Evolutionary conservation across 2,329 filamentous ascomycete species (phyloP), one percentile per base, ranked within the genome.

Genomic region (Cercospora sp.): DNA sequence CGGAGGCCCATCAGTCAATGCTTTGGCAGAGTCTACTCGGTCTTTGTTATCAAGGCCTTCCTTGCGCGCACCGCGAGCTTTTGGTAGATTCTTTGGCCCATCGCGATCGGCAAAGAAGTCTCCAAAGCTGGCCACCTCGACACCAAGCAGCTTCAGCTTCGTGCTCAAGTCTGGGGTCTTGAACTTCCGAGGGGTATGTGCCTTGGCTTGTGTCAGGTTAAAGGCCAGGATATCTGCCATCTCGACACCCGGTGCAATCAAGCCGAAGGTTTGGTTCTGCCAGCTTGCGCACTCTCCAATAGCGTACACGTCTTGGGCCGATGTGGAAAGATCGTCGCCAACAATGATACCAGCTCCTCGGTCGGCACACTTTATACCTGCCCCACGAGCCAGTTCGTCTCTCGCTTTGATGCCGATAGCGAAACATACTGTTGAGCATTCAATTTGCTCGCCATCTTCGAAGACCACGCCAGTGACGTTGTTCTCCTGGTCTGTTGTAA

Each of bases 151-250:
- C 83, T 97, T 97, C 31, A 97, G 82, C 78, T 96, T 97, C 0
- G 93, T 97, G 83, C 93, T 96, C 48, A 97, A 83, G 78, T 97
- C 93, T 0, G 93, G 94, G 4, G 89, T 83, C 78, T 92, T 92
- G 83, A 96, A 96, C 31, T 83, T 83, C 33, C 91, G 84, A 1
- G 87, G 87, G 6, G 87, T 80, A 76, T 94, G 91, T 2, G 87
- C 85, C 76, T 90, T 90, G 33, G 92, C 91, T 77, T 94, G 90
- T 3, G 93, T 96, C 67, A 97, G 86, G 78, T 97, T 97, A 83
- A 95, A 97, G 10, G 93, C 89, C 3, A 97, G 86, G 0, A 97
- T 89, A 73, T 96, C 93, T 0, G 94, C 94, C 92, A 96, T 96
- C 79, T 96, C 94, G 39, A 97, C 86, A 18, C 93, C 93, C 0